A percentile compares a stretch with the other conserved stretches of the same genome.
phyloP scores from a whole-genome alignment of 306 rosid species.

The Corylus heterophylla region DNA sequence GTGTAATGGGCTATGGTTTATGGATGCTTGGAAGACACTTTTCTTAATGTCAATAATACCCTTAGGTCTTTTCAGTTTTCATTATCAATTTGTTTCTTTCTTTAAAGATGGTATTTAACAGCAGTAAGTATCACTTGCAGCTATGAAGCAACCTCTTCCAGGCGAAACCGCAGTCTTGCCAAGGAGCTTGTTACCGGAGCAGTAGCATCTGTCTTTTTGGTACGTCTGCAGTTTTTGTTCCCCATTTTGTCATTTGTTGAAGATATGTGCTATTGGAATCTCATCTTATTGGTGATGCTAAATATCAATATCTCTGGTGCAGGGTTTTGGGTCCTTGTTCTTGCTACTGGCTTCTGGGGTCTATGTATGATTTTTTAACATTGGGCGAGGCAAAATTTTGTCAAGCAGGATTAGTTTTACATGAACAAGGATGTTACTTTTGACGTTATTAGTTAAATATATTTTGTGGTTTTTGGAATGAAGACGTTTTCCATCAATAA shows the following conservation, averaged over 20 bases:
- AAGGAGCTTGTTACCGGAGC: constrained; percentile 85
- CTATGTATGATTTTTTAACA: constrained; percentile 60
- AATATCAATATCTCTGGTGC: constrained; percentile 28
- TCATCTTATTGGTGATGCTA: not conserved
- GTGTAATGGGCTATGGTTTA: not conserved
- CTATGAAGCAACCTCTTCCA: constrained; percentile 83
- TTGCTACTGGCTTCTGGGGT: constrained; percentile 90
- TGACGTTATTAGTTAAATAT: constrained; percentile 26
- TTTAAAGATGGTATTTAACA: constrained; percentile 1
- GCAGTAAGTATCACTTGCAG: constrained; percentile 42
- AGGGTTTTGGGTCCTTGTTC: constrained; percentile 93
- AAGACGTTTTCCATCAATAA: not conserved
- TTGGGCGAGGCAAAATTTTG: constrained; percentile 35
- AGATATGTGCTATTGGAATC: not conserved
- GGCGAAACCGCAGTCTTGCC: constrained; percentile 74
- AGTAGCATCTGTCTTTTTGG: constrained; percentile 87
- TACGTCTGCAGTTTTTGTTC: constrained; percentile 20
- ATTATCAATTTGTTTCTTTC: not conserved
- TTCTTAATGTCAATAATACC: not conserved
- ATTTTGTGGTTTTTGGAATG: constrained; percentile 10
- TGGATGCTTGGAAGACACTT: not conserved
- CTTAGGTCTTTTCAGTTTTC: not conserved
- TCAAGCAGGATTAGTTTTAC: constrained; percentile 38
- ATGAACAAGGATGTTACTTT: constrained; percentile 23
- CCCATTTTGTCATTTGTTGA: constrained; percentile 11